Evolutionary conservation across 2,329 filamentous ascomycete species (phyloP).

Genomic region (Cercospora berteroae): DNA sequence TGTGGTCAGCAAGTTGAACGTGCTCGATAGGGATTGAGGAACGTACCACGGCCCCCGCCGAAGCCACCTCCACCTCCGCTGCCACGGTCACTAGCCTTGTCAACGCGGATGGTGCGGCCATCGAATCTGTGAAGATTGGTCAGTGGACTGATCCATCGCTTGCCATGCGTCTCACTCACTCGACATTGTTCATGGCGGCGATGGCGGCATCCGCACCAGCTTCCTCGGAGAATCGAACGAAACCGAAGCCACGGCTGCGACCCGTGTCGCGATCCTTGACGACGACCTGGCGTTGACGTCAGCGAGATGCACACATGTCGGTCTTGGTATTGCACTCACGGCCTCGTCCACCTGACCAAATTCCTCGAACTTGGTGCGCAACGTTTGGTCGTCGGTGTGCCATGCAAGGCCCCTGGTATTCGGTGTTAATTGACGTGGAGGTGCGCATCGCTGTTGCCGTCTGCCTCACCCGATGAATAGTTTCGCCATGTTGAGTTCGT

Average conservation of each 20-base stretch:
- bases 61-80: constrained; percentile 60
- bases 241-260: constrained; percentile 95
- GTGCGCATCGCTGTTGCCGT: constrained; percentile 2
- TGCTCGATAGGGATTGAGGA: background rate
- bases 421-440: constrained; percentile 19
- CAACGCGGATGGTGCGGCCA: constrained; percentile 88
- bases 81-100: constrained; percentile 84
- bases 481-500: constrained; percentile 69
- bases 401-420: constrained; percentile 82
- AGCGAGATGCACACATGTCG: background rate
- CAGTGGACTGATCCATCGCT: constrained; percentile 3
- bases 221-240: constrained; percentile 82
- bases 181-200: constrained; percentile 77
- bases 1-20: background rate
- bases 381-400: constrained; percentile 88
- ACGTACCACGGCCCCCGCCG: constrained; percentile 40
- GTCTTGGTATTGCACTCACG: constrained; percentile 58
- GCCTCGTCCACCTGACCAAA: constrained; percentile 92
- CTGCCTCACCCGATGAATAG: constrained; percentile 83
- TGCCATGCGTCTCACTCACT: constrained; percentile 59
- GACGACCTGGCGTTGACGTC: constrained; percentile 65
- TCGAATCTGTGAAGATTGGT: constrained; percentile 67
- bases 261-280: constrained; percentile 97
- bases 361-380: constrained; percentile 88
- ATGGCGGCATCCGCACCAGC: constrained; percentile 75